Evolutionary conservation across 2,329 filamentous ascomycete species (phyloP), one percentile per base, ranked within the genome.

Genomic region (Ceratocystis alfenasii): DNA sequence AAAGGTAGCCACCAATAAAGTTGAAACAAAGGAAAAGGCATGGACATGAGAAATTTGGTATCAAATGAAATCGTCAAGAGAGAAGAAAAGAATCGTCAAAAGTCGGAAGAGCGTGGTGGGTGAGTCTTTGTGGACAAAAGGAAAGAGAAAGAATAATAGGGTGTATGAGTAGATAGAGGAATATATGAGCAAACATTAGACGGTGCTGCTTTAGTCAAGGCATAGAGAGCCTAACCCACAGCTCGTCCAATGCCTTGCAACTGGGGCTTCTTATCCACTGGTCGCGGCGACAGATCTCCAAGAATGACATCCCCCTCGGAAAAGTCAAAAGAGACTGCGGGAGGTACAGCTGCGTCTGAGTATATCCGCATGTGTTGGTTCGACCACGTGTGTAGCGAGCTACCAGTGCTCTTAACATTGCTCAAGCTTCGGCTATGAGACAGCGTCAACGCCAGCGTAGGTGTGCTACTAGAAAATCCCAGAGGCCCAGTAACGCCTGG

Each of bases 181-280:
- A 59, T 63, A 33, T 8, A 33, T 33, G 28, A 62, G 41, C 62
- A 22, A 66, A 57, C 55, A 65, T 50, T 55, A 55, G 41, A 46
- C 20, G 10, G 36, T 41, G 10, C 3, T 12, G 36, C 36, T 41
- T 15, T 41, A 5, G 12, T 12, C 36, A 41, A 25, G 17, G 36
- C 41, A 33, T 15, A 12, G 45, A 30, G 53, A 30, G 53, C 66
- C 80, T 75, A 83, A n/a, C 81, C 81, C 64, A 83, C 78, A 2
- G 81, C 81, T 33, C 78, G 76, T 5, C 81, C 81, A 72, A 83
- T 83, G 60, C 79, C 77, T 10, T 76, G 76, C 65, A 76, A 73
- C 65, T 75, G 76, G 6, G 64, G 66, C n/a, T 48, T 20, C 53
- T 64, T 66, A 15, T 45, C 48, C 10, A 77, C 71, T 12, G 80